These are phyloP conservation scores for Cryptococcus depauperatus DNA, from an alignment of 1,284 basidiomycete species.

Conservation along the genomic window DNA sequence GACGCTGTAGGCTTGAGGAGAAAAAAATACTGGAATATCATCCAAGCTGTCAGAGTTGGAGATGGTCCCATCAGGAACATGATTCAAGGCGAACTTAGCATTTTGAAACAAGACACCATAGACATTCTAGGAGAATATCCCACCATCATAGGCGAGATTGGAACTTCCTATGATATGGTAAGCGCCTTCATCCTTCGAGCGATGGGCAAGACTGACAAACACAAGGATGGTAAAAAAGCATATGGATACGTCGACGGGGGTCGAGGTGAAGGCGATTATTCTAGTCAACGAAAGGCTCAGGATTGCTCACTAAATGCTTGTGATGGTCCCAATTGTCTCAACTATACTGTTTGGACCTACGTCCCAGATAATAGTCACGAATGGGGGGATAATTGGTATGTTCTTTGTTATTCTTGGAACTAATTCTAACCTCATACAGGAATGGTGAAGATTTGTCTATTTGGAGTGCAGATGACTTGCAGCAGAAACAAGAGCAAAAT, in stretches of 20 bases:
- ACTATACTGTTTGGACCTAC: constrained; percentile 88
- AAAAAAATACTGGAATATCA: constrained; percentile 64
- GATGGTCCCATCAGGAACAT: constrained; percentile 71
- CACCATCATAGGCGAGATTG: constrained; percentile 91
- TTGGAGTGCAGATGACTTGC: constrained; percentile 69
- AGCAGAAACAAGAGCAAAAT: constrained; percentile 4
- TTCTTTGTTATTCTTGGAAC: not conserved
- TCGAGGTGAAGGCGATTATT: constrained; percentile 68
- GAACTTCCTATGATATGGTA: constrained; percentile 81
- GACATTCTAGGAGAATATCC: constrained; percentile 62
- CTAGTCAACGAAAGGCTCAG: constrained; percentile 70
- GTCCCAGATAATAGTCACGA: constrained; percentile 62
- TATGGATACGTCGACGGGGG: constrained; percentile 77
- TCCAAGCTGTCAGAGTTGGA: constrained; percentile 58
- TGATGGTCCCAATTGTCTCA: constrained; percentile 75
- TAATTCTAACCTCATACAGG: constrained; percentile 37
- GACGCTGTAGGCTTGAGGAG: constrained; percentile 62
- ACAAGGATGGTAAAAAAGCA: constrained; percentile 59
- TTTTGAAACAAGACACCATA: constrained; percentile 60
- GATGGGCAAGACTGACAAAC: not conserved
- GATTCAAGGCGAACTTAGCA: constrained; percentile 73
- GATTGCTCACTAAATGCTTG: constrained; percentile 85
- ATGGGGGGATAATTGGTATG: constrained; percentile 81
- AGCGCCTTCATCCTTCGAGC: constrained; percentile 6
- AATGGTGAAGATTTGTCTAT: constrained; percentile 91